These are phyloP conservation scores for Phytophthora fragariaefolia DNA, from an alignment of 352 stramenopile species.

Conservation along the genomic window DNA sequence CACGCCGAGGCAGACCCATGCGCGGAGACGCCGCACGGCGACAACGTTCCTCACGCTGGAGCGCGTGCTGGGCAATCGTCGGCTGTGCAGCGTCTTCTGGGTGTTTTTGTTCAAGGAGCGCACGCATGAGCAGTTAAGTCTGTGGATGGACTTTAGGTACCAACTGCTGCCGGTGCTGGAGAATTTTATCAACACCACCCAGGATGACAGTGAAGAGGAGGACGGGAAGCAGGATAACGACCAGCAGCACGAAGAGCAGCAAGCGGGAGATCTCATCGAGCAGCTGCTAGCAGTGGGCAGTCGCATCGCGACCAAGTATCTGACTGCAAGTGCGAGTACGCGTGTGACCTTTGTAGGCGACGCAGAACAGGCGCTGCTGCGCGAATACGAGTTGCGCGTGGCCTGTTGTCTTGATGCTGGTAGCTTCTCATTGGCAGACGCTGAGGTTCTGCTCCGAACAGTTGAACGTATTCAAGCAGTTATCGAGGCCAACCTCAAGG, in stretches of 20 bases:
- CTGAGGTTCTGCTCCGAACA: conserved; percentile 61
- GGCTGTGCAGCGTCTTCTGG: conserved; percentile 88
- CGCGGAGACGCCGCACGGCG: conserved; percentile 33
- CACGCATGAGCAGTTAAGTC: conserved; percentile 78
- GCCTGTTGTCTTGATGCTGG: conserved; percentile 63
- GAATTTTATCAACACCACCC: conserved; percentile 54
- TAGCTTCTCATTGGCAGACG: conserved; percentile 73
- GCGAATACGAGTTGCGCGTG: conserved; percentile 67
- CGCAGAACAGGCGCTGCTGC: conserved; percentile 58
- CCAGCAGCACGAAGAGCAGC: conserved; percentile 28
- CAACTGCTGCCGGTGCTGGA: conserved; percentile 71
- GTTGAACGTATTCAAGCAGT: conserved; percentile 60
- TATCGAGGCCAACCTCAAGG: conserved; percentile 80
- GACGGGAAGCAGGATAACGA: conserved; percentile 38
- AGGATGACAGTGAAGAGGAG: conserved; percentile 42
- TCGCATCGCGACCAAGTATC: conserved; percentile 70
- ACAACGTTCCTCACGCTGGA: conserved; percentile 75
- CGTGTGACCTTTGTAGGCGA: conserved; percentile 77
- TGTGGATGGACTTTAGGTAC: conserved; percentile 87
- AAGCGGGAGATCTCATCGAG: conserved; percentile 73
- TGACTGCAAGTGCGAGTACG: conserved; percentile 56
- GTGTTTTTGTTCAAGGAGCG: conserved; percentile 89
- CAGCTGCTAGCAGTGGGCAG: conserved; percentile 63
- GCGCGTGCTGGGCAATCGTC: conserved; percentile 74
- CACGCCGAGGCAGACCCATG: conserved; percentile 17